A percentile compares a stretch with the other conserved stretches of the same genome.
Evolutionary conservation across 2,329 filamentous ascomycete genomes (phyloP).

Genomic region (Xylaria sp.): DNA sequence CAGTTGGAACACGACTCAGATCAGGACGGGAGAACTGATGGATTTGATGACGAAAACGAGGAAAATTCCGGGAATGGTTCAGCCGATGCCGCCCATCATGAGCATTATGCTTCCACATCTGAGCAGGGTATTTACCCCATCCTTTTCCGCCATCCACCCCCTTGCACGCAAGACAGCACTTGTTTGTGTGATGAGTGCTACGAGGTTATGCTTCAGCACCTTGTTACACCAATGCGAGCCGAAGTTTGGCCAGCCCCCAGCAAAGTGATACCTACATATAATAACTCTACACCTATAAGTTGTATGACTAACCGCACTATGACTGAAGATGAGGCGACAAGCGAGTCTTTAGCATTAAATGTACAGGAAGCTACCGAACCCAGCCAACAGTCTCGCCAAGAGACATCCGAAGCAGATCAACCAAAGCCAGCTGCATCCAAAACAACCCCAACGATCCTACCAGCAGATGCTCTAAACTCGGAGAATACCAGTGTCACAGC

Average conservation of each 20-base stretch:
- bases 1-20: constrained; percentile 13
- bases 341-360: constrained; percentile 29
- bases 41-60: constrained; percentile 19
- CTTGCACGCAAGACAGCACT: constrained; percentile 18
- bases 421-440: constrained; percentile 34
- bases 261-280: constrained; percentile 25
- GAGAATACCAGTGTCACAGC: constrained; percentile 52
- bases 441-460: constrained; percentile 33
- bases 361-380: constrained; percentile 21
- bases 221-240: constrained; percentile 22
- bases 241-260: constrained; percentile 19
- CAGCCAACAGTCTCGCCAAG: constrained; percentile 21
- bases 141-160: constrained; percentile 18
- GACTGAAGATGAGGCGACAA: constrained; percentile 41
- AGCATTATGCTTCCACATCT: constrained; percentile 42
- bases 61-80: constrained; percentile 31
- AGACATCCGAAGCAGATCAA: constrained; percentile 11
- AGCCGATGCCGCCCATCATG: constrained; percentile 42
- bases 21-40: constrained; percentile 21
- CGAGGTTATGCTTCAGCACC: constrained; percentile 31
- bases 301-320: constrained; percentile 38
- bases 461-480: constrained; percentile 50
- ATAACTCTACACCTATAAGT: constrained; percentile 18
- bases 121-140: constrained; percentile 46
- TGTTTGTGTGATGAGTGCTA: constrained; percentile 38